Percentiles rank a stretch among this genome's conserved stretches.
Evolutionary conservation across 1,139 yeast species (phyloP).

Genomic region (Magnusiomyces sp.): DNA sequence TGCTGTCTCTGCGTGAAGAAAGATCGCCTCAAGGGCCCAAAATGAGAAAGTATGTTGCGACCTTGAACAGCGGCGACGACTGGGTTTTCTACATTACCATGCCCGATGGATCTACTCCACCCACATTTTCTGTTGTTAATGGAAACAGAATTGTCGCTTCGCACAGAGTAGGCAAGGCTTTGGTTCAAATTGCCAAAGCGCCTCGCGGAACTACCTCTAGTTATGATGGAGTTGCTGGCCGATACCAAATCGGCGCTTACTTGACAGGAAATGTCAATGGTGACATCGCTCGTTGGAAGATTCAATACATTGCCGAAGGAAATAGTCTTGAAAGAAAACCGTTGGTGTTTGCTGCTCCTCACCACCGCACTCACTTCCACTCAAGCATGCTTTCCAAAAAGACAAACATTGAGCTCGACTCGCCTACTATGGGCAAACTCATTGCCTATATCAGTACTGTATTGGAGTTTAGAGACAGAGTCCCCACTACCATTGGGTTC

Average conservation of each 20-base stretch:
- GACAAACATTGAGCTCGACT: constrained; percentile 46
- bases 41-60: constrained; percentile 37
- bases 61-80: constrained; percentile 37
- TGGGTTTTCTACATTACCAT: constrained; percentile 55
- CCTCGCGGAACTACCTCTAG: neutral
- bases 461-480: constrained; percentile 46
- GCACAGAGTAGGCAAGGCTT: constrained; percentile 34
- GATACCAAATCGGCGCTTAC: constrained; percentile 40
- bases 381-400: constrained; percentile 11
- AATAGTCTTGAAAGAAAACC: constrained; percentile 44
- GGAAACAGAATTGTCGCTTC: constrained; percentile 34
- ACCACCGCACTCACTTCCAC: constrained; percentile 49
- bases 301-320: constrained; percentile 48
- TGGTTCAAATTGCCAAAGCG: constrained; percentile 50
- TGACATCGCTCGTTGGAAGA: constrained; percentile 40
- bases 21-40: neutral
- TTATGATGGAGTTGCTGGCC: constrained; percentile 51
- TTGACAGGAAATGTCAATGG: constrained; percentile 35
- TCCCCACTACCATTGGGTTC: constrained; percentile 42
- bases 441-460: constrained; percentile 44
- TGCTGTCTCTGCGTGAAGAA: constrained; percentile 7
- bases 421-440: constrained; percentile 64
- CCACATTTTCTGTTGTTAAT: constrained; percentile 42
- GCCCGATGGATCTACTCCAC: constrained; percentile 34
- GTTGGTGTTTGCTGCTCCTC: constrained; percentile 63